Evolutionary conservation across 805 yeast genomes (phyloP).

Genomic region (Ogataea nitratoaversa): DNA sequence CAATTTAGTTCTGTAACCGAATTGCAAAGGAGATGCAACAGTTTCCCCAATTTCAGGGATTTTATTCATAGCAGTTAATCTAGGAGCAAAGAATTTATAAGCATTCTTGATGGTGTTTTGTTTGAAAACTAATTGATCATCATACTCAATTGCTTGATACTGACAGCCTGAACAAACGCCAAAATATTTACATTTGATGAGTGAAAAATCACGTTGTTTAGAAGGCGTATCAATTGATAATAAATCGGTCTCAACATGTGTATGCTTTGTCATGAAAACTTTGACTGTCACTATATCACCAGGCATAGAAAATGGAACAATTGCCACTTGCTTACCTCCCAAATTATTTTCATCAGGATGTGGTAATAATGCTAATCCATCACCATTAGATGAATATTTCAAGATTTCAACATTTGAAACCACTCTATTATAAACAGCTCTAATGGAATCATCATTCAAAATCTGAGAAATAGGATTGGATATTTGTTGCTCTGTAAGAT

Average conservation of each 20-base stretch:
- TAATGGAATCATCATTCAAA: conserved; percentile 53
- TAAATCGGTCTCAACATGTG: conserved; percentile 71
- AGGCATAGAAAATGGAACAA: conserved; percentile 84
- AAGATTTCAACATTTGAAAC: conserved; percentile 56
- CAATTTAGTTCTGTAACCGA: conserved; percentile 81
- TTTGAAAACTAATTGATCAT: conserved; percentile 69
- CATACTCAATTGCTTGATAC: conserved; percentile 74
- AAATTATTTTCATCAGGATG: conserved; percentile 47
- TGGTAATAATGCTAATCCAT: conserved; percentile 70
- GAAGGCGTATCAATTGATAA: conserved; percentile 39
- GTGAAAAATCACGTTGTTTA: conserved; percentile 44
- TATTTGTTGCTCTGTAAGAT: conserved; percentile 43
- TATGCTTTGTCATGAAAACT: conserved; percentile 74
- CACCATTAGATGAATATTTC: conserved; percentile 73
- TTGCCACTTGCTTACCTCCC: conserved; percentile 50
- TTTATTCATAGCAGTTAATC: conserved; percentile 34
- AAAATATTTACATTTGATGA: conserved; percentile 77
- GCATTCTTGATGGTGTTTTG: conserved; percentile 76
- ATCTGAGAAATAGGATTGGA: conserved; percentile 62
- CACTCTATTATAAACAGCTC: conserved; percentile 42
- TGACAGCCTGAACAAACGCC: conserved; percentile 96
- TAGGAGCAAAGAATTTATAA: conserved; percentile 69
- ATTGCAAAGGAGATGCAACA: conserved; percentile 65
- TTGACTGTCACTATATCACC: conserved; percentile 73
- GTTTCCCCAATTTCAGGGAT: conserved; percentile 57